phyloP scores from a whole-genome alignment of 2,329 filamentous ascomycete species.

The Huntiella moniliformis region DNA sequence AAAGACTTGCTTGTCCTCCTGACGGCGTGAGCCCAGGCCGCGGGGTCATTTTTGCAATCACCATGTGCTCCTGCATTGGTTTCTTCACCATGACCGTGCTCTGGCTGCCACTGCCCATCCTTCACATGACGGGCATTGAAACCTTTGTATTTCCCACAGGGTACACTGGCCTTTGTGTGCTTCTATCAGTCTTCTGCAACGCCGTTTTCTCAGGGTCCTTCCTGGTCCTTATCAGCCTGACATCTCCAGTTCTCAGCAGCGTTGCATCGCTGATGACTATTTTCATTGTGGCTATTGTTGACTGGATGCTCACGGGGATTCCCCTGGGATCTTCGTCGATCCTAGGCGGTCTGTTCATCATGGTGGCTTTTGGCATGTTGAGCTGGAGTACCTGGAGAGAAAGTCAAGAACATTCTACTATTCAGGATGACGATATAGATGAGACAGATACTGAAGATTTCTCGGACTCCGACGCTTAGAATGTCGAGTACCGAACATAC shows the following conservation, averaged over 20 bases:
- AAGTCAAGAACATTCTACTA: slow-evolving; percentile 65
- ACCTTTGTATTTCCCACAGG: slow-evolving; percentile 65
- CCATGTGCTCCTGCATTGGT: slow-evolving; percentile 76
- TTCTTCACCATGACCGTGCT: slow-evolving; percentile 68
- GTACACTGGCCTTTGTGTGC: slow-evolving; percentile 59
- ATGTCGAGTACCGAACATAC: too few species aligned
- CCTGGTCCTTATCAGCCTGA: slow-evolving; percentile 79
- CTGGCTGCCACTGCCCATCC: slow-evolving; percentile 76
- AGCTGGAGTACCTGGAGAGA: slow-evolving; percentile 87
- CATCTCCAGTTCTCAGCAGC: slow-evolving; percentile 76
- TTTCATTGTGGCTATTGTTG: slow-evolving; percentile 83
- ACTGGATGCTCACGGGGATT: slow-evolving; percentile 69
- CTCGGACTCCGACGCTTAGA: slow-evolving; percentile 6
- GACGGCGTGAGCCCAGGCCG: slow-evolving; percentile 68
- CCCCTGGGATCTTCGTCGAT: slow-evolving; percentile 59
- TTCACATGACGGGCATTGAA: slow-evolving; percentile 65
- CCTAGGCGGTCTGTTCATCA: slow-evolving; percentile 68
- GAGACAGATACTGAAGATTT: slow-evolving; percentile 8
- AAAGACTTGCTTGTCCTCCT: slow-evolving; percentile 78
- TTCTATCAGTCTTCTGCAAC: slow-evolving; percentile 68
- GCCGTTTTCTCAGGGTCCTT: slow-evolving; percentile 86
- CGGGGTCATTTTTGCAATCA: slow-evolving; percentile 92
- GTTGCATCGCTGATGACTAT: slow-evolving; percentile 91
- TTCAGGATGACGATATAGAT: slow-evolving; percentile 33
- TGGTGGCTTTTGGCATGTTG: slow-evolving; percentile 68